Percentiles rank a stretch among this genome's conserved stretches.
Evolutionary conservation across 2,329 filamentous ascomycete genomes (phyloP).

Genomic region (Grosmannia huntii): DNA sequence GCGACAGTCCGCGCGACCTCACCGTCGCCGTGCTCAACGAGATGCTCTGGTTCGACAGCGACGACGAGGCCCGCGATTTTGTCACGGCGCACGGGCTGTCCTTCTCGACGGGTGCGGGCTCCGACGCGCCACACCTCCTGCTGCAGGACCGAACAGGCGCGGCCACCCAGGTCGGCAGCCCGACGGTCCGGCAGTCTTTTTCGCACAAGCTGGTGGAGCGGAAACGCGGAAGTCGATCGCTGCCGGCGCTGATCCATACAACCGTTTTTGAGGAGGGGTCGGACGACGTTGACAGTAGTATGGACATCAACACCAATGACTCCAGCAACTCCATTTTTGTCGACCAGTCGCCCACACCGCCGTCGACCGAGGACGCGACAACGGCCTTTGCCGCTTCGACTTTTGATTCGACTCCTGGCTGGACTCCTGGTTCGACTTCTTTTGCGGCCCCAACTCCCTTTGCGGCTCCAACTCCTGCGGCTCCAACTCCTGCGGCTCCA

Average conservation of each 20-base stretch:
- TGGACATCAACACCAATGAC: not conserved
- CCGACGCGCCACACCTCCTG: conserved; percentile 26
- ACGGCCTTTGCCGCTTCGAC: not conserved
- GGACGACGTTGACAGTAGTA: not conserved
- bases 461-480: not conserved
- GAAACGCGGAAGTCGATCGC: conserved; percentile 39
- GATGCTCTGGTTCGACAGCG: conserved; percentile 53
- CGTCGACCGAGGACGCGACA: too few relatives aligned
- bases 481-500: not conserved
- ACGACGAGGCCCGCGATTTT: conserved; percentile 53
- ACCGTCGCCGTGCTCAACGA: conserved; percentile 42
- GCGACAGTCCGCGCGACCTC: conserved; percentile 46
- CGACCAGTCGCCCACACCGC: conserved; percentile 1
- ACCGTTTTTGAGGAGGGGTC: conserved; percentile 34
- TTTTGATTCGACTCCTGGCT: too few relatives aligned
- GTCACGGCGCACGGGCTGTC: conserved; percentile 43
- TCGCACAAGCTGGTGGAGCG: conserved; percentile 44
- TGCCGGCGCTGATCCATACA: conserved; percentile 42
- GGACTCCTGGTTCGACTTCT: not conserved
- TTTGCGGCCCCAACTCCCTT: not conserved
- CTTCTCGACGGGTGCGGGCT: conserved; percentile 25
- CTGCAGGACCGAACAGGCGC: conserved; percentile 27
- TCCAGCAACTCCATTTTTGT: conserved; percentile 7
- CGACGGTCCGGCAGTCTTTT: conserved; percentile 40
- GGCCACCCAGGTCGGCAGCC: conserved; percentile 27